phyloP scores from a whole-genome alignment of 2,329 filamentous ascomycete species.

The Phyllosticta citribraziliensis region DNA sequence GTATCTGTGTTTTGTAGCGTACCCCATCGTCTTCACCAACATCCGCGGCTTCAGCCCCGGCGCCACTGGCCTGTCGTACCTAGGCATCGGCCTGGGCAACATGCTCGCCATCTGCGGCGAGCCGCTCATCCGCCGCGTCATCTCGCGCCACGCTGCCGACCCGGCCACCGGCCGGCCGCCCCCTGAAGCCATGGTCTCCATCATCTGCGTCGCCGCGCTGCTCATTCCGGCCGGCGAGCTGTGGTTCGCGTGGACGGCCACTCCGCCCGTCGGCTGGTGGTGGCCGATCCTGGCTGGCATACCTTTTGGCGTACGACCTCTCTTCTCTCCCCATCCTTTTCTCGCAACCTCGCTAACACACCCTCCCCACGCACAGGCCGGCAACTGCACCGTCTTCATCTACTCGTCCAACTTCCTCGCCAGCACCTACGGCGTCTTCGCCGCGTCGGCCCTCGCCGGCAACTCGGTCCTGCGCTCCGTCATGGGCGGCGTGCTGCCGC shows the following conservation, averaged over 20 bases:
- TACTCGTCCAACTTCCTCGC: conserved; percentile 75
- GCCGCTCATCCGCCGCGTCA: conserved; percentile 65
- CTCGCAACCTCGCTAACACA: too few relatives aligned
- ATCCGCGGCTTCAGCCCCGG: conserved; percentile 68
- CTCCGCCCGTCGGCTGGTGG: conserved; percentile 79
- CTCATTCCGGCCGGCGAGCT: conserved; percentile 70
- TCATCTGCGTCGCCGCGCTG: conserved; percentile 69
- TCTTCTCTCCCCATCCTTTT: too few relatives aligned
- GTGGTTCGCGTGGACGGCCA: conserved; percentile 21
- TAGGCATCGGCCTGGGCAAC: conserved; percentile 58
- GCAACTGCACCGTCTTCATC: conserved; percentile 72
- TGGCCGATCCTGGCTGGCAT: conserved; percentile 68
- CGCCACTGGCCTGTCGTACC: conserved; percentile 65
- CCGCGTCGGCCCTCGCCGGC: conserved; percentile 69
- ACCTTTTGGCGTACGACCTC: conserved; percentile 49
- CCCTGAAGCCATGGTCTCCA: conserved; percentile 71
- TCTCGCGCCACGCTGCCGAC: conserved; percentile 66
- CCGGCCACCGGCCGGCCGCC: conserved; percentile 61
- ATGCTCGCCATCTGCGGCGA: conserved; percentile 13
- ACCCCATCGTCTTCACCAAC: conserved; percentile 71
- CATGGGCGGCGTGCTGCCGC: conserved; percentile 67
- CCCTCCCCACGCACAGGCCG: conserved; percentile 30
- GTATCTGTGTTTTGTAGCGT: conserved; percentile 84
- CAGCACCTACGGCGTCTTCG: conserved; percentile 68
- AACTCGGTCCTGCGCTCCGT: conserved; percentile 66